Evolutionary conservation across 2,329 filamentous ascomycete genomes (phyloP), one percentile per base, ranked within the genome.

Genomic region (Sclerotinia glacialis): DNA sequence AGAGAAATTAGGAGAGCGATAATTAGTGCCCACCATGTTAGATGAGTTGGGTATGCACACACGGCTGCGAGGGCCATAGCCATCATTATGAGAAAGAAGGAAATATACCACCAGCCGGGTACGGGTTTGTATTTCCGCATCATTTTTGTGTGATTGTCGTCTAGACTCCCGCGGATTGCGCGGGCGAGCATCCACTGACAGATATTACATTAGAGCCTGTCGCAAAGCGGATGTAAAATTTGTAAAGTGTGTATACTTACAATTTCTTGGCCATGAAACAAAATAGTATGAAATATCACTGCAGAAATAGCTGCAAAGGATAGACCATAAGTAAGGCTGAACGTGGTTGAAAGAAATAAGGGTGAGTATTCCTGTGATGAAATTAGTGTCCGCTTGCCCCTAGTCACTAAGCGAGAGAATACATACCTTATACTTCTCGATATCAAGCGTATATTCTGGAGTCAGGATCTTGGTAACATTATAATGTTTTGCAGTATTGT

Each of bases 271-370:
- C 90, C 83, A 68, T 92, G 86, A 76, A 91, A 86, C 2, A 93
- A 78, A 69, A 81, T 85, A 0, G 86, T 89, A 72, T 92, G 86
- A 0, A 91, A 83, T 23, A 93, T 77, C 1, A 92, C 81, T 0
- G 89, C 84, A 0, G 89, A 80, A 53, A 92, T 89, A 61, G 88
- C 83, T 3, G 90, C 90, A 73, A 92, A 92, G 0, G 87, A 89
- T 2, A 92, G 78, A 0, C 89, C 90, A 71, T 92, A 92, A 0
- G 83, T 81, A 67, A 92, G 78, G 68, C 87, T 84, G 74, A 92
- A 92, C 0, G 89, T 89, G 0, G 89, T 91, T 68, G 89, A 90
- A 59, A 92, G 80, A 72, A 89, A 90, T 2, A 90, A 83, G 73
- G 91, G 92, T 0, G 89, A 89, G 0, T 89, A 91, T 69, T 88